Evolutionary conservation across 1,284 basidiomycete genomes (phyloP), one percentile per base, ranked within the genome.

Genomic region (Termitomyces sp.): DNA sequence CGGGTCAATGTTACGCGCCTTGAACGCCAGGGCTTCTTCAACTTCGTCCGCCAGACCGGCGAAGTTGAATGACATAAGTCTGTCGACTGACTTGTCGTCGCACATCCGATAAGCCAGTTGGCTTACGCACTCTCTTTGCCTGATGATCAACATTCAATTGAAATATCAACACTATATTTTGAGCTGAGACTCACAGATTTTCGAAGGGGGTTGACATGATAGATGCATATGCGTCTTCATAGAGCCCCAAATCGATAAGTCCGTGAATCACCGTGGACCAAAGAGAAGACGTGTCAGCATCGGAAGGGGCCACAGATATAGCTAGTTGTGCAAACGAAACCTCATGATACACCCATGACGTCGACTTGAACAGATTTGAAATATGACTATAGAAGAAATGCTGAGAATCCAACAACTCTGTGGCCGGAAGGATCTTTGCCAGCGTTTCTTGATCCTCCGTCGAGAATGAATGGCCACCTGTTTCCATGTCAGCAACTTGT

Each of bases 1-100:
- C 42, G 96, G 93, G 72, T 98, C 91, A 18, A 88, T 89, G 68
- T 98, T 97, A 56, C 95, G 83, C 9, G 93, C 93, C 70, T 97
- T 97, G 78, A 97, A 98, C 38, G 88, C 83, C 44, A 99, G 76
- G 16, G 89, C 86, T 49, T 83, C 84, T 73, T 97, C 94, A 24
- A 99, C 89, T 65, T 97, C 91, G 52, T 86, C 84, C 53, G 88
- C 84, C 59, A 96, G 78, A 0, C 88, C 91, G 19, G 88, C 79
- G 66, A 98, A 98, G 62, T 91, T 92, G 65, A 94, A 86, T 10
- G 83, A 74, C 66, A 95, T 84, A 14, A 99, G 77, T 52, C 79
- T 78, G 51, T 88, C 85, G 19, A 94, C 81, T 50, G 90, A 83
- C 60, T 88, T 81, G 47, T 88, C 83, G 68, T 98, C 93, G 68